Conservation (phyloP, 2,329 filamentous ascomycete genomes). For the Penicillium sp. region DNA sequence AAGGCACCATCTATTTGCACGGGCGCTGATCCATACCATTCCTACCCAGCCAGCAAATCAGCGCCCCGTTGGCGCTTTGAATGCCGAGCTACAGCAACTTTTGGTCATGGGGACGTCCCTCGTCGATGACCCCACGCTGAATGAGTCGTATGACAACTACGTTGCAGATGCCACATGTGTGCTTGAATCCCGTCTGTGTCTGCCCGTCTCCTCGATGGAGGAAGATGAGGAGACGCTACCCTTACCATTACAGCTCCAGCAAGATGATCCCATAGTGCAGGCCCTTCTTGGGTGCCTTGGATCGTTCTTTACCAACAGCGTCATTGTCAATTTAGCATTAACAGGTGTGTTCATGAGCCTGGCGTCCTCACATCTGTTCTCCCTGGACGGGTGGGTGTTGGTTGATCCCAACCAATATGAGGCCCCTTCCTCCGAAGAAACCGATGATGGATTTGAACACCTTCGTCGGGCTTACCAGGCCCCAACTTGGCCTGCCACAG, state of each 20-base stretch:
- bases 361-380: conserved; percentile 73
- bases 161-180: conserved; percentile 47
- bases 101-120: conserved; percentile 33
- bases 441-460: conserved; percentile 27
- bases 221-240: conserved; percentile 46
- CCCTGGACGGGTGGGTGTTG: conserved; percentile 82
- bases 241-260: conserved; percentile 55
- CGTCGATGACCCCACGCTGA: conserved; percentile 31
- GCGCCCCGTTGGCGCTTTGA: conserved; percentile 34
- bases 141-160: conserved; percentile 39
- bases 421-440: conserved; percentile 3
- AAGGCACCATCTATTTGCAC: conserved; percentile 77
- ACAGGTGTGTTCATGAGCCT: conserved; percentile 77
- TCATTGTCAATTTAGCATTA: conserved; percentile 80
- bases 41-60: conserved; percentile 29
- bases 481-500: conserved; percentile 42
- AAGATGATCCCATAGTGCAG: conserved; percentile 52
- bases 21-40: conserved; percentile 54
- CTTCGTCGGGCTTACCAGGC: conserved; percentile 35
- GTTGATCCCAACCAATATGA: conserved; percentile 59
- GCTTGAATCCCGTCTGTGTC: conserved; percentile 32
- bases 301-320: conserved; percentile 77
- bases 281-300: conserved; percentile 54
- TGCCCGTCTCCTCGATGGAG: conserved; percentile 26
- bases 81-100: conserved; percentile 34